These are phyloP conservation scores for Pyrus communis DNA, from an alignment of 306 rosid species.

Conservation along the genomic window DNA sequence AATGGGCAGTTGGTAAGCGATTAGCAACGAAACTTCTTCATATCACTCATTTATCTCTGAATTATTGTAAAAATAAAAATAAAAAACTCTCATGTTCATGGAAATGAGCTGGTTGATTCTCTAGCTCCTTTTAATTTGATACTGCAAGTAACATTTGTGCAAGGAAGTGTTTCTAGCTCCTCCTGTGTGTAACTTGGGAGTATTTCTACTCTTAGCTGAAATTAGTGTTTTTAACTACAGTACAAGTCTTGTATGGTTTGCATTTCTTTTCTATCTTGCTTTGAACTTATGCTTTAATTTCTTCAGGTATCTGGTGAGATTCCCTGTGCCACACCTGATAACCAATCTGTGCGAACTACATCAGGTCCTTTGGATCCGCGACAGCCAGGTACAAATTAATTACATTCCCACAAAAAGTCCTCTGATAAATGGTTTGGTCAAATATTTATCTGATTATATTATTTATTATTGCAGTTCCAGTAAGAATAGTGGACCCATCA, in stretches of 20 bases:
- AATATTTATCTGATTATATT: conserved; percentile 10
- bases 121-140: not conserved
- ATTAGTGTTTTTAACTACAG: not conserved
- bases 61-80: not conserved
- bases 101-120: not conserved
- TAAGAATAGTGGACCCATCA: conserved; percentile 86
- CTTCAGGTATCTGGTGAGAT: conserved; percentile 85
- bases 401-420: not conserved
- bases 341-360: conserved; percentile 82
- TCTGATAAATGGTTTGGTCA: conserved; percentile 5
- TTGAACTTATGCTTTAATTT: not conserved
- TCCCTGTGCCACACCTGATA: conserved; percentile 83
- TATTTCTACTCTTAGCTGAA: not conserved
- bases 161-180: not conserved
- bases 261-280: not conserved
- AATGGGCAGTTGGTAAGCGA: conserved; percentile 68
- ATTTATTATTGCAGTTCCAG: conserved; percentile 56
- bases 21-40: not conserved
- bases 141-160: not conserved
- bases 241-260: not conserved
- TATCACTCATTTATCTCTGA: not conserved
- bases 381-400: conserved; percentile 65
- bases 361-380: conserved; percentile 96
- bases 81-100: not conserved
- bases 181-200: not conserved